Percentiles rank a stretch among this genome's conserved stretches.
phyloP scores from a whole-genome alignment of 495 filamentous ascomycete species.

The Parmelia sp. region DNA sequence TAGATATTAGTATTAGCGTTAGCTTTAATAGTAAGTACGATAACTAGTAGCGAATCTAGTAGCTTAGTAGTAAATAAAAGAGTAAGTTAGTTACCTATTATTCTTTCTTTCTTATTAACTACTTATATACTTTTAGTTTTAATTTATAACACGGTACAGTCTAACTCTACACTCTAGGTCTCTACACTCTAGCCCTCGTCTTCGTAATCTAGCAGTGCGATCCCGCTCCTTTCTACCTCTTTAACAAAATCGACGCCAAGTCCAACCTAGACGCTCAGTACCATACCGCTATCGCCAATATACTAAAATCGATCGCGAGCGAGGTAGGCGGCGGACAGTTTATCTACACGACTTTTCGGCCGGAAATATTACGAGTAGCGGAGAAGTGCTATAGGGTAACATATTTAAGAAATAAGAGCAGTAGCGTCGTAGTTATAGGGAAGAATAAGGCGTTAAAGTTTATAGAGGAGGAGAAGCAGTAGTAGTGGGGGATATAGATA shows the following conservation, averaged over 20 bases:
- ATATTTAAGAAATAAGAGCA: conserved; percentile 80
- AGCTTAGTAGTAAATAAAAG: conserved; percentile 96
- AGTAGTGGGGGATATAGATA: not conserved
- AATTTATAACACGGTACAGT: too few species aligned
- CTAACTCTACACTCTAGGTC: too few species aligned
- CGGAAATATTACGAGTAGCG: conserved; percentile 90
- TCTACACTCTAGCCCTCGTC: conserved; percentile 90
- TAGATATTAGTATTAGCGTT: conserved; percentile 92
- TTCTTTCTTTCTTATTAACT: too few species aligned
- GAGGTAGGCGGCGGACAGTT: conserved; percentile 52
- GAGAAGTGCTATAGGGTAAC: conserved; percentile 97
- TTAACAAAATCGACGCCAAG: conserved; percentile 99
- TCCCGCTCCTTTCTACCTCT: conserved; percentile 98
- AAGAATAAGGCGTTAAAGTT: conserved; percentile 85
- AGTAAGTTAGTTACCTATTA: conserved; percentile 52
- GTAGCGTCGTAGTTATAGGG: conserved; percentile 80
- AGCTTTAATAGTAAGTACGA: conserved; percentile 98
- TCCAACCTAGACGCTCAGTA: conserved; percentile 97
- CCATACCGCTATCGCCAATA: conserved; percentile 83
- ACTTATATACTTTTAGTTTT: too few species aligned
- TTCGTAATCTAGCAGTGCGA: conserved; percentile 99
- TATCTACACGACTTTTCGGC: conserved; percentile 93
- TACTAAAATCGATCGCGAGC: conserved; percentile 67
- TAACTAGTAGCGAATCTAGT: conserved; percentile 95
- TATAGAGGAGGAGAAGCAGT: conserved; percentile 67